Percentiles rank a stretch among this genome's conserved stretches.
Conservation (phyloP, 345 rosid genomes). For the Citrus unshiu region DNA sequence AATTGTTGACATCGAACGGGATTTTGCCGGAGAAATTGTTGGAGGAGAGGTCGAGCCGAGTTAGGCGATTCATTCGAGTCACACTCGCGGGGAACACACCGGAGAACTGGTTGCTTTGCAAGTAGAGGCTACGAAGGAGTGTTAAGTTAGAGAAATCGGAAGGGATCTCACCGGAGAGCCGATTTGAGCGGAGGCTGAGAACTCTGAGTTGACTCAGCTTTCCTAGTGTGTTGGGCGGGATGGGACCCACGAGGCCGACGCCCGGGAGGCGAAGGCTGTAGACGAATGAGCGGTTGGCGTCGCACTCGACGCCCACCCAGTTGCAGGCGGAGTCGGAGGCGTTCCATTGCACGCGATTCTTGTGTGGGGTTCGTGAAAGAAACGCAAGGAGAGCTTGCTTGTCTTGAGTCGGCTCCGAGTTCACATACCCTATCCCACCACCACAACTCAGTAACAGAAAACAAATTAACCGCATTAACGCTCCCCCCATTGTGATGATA, state of each 20-base stretch:
- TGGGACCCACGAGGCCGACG: slow-evolving; percentile 66
- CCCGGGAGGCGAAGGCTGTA: slow-evolving; percentile 78
- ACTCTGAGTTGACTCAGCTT: slow-evolving; percentile 69
- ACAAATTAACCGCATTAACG: slow-evolving; percentile 17
- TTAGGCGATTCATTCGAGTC: slow-evolving; percentile 45
- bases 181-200: slow-evolving; percentile 80
- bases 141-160: slow-evolving; percentile 75
- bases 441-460: slow-evolving; percentile 26
- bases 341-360: slow-evolving; percentile 78
- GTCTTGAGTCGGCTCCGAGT: slow-evolving; percentile 68
- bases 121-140: slow-evolving; percentile 64
- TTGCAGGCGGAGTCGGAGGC: slow-evolving; percentile 61
- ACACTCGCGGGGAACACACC: slow-evolving; percentile 65
- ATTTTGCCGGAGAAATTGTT: slow-evolving; percentile 71
- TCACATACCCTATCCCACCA: slow-evolving; percentile 23
- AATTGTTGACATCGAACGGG: slow-evolving; percentile 72
- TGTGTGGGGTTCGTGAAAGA: slow-evolving; percentile 52
- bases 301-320: slow-evolving; percentile 88
- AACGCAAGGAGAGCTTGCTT: slow-evolving; percentile 83
- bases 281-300: slow-evolving; percentile 46
- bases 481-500: slow-evolving; percentile 40
- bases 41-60: slow-evolving; percentile 79
- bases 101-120: slow-evolving; percentile 62
- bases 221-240: slow-evolving; percentile 74
- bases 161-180: slow-evolving; percentile 79